Conservation (phyloP, 2,329 filamentous ascomycete genomes). For the Parastagonospora avenae region DNA sequence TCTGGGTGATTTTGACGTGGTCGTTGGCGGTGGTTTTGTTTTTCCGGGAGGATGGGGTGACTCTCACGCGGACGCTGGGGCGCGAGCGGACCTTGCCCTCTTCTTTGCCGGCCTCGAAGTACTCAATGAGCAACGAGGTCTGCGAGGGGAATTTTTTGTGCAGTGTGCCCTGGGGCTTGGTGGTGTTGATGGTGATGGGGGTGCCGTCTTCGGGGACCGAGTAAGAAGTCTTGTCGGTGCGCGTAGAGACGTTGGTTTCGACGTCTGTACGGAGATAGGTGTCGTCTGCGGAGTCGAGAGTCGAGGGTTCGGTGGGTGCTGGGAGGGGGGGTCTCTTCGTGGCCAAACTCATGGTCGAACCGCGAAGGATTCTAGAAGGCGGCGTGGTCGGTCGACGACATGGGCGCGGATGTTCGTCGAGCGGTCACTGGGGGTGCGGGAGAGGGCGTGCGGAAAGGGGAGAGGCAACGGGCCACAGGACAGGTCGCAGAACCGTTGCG, state of each 20-base stretch:
- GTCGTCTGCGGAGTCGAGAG: constrained; percentile 63
- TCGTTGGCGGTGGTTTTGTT: constrained; percentile 63
- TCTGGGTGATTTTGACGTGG: constrained; percentile 86
- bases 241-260: constrained; percentile 70
- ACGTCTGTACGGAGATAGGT: constrained; percentile 57
- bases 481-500: constrained; percentile 13
- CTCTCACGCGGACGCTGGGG: constrained; percentile 79
- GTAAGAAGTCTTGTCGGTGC: constrained; percentile 73
- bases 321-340: constrained; percentile 68
- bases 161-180: constrained; percentile 64
- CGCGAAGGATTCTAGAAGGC: constrained; percentile 36
- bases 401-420: constrained; percentile 29
- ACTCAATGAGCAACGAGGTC: constrained; percentile 91
- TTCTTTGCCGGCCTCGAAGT: constrained; percentile 82
- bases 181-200: constrained; percentile 88
- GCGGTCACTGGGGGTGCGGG: constrained; percentile 6
- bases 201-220: constrained; percentile 86
- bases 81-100: constrained; percentile 66
- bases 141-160: constrained; percentile 69
- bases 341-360: constrained; percentile 52
- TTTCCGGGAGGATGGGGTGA: constrained; percentile 72
- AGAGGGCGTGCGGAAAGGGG: constrained; percentile 1
- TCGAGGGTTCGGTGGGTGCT: constrained; percentile 76
- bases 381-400: constrained; percentile 33
- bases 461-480: constrained; percentile 4